Base-by-base conservation (phyloP, 2,329 filamentous ascomycete species). In the Trichocomaceae sp. region DNA sequence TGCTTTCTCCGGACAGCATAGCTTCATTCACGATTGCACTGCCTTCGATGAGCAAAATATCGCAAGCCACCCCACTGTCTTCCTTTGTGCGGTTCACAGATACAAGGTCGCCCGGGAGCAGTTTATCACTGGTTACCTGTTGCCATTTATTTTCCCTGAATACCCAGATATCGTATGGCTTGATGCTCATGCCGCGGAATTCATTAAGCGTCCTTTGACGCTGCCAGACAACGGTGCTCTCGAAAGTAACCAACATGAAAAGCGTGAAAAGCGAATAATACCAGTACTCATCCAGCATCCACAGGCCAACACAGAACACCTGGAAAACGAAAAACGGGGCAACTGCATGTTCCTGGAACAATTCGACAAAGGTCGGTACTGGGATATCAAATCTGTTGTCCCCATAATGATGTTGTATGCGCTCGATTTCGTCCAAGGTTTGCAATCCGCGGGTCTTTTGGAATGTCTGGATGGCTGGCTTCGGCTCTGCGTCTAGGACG, bases 221-320 rank as follows among this genome's bases (percentile, higher is more conserved):
- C 76, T 99, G 93, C 95, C 93, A 99, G 15, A 99, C 95, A 37
- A 99, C 95, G 2, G 93, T 99, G 71, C 91, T 96, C 77, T 99
- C 93, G 64, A 99, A 99, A 57, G 84, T 86, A 62, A 99, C 90
- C 54, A 99, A 83, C 95, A 99, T 99, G 77, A 97, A 91, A 20
- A 99, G 84, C 0, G 95, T 99, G 74, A 99, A 99, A 19, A 99
- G 83, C 58, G 93, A 97, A 76, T 99, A 99, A 78, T 99, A 99
- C 93, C 95, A 99, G 76, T 97, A 99, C 75, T 99, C 95, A 68
- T 99, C 93, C 68, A 99, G 77, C 85, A 97, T 89, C 93, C 93
- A 99, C 58, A 99, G 77, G 15, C 93, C 95, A 56, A 99, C 93
- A 65, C 95, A 99, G 78, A 99, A 99, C 58, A 99, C 80, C 78